These are phyloP conservation scores for Talaromyces liani DNA, from an alignment of 495 filamentous ascomycete genomes.

Conservation along the genomic window DNA sequence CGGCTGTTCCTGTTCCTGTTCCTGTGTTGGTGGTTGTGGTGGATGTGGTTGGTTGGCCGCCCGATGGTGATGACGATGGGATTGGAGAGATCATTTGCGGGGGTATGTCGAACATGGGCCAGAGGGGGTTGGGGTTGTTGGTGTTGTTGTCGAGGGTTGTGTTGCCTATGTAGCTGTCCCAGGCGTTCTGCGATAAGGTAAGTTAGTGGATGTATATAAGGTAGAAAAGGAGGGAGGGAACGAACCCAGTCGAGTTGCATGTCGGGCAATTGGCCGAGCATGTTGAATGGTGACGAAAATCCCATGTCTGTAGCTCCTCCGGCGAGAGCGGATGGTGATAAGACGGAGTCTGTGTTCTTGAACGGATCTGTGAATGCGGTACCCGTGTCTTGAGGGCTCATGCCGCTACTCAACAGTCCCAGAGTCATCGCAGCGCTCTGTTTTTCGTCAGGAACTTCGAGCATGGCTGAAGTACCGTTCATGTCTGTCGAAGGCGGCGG, in stretches of 20 bases:
- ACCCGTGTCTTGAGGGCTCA: constrained; percentile 51
- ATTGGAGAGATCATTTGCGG: constrained; percentile 14
- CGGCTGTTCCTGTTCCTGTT: background rate
- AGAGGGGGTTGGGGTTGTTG: constrained; percentile 35
- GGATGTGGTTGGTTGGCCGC: background rate
- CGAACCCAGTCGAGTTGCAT: constrained; percentile 76
- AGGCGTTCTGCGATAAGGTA: constrained; percentile 38
- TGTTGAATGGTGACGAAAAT: constrained; percentile 43
- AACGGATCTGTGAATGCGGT: constrained; percentile 24
- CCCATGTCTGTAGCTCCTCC: constrained; percentile 25
- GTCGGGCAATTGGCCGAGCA: constrained; percentile 54
- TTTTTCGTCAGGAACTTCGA: constrained; percentile 38
- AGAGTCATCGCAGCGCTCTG: constrained; percentile 72
- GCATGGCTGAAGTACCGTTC: constrained; percentile 14
- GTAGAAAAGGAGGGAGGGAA: background rate
- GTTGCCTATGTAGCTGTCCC: constrained; percentile 50
- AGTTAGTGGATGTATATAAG: constrained; percentile 9
- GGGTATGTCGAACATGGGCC: constrained; percentile 35
- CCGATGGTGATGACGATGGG: constrained; percentile 12
- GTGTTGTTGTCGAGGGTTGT: constrained; percentile 30
- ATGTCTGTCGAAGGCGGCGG: constrained; percentile 19
- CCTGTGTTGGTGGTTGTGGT: background rate
- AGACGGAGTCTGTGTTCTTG: constrained; percentile 26
- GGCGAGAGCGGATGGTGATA: constrained; percentile 28
- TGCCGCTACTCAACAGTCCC: constrained; percentile 66